Evolutionary conservation across 2,329 filamentous ascomycete species (phyloP), one percentile per base, ranked within the genome.

Genomic region (Cryphonectria nitschkei): DNA sequence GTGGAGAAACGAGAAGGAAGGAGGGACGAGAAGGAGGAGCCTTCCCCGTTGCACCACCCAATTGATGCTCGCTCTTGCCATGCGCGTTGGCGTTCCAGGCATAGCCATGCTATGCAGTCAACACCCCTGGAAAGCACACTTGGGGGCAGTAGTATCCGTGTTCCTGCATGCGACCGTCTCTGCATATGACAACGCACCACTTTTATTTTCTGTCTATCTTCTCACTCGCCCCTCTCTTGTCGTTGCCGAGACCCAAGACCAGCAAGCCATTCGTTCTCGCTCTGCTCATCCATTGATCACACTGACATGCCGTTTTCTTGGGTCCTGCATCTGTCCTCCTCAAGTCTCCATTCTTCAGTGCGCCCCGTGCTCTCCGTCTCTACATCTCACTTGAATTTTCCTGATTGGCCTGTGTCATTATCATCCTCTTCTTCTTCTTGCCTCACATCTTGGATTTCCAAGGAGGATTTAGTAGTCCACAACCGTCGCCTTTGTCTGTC

Each of bases 401-500:
- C 14, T 13, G 29, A 52, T 26, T 32, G 16, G 37, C 32, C 65
- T 60, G 37, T 64, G 60, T 60, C 29, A n/a, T 11, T 39, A n/a
- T 62, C n/a, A 32, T 29, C 8, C 11, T 16, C 43, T 1, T 37
- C 34, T 16, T 6, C 41, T 43, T 43, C 1, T 16, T 43, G 41
- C 41, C 46, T 41, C 39, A 65, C 62, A 70, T 54, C 71, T 26
- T 41, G 64, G 11, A 58, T 70, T 2, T 16, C 62, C 9, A 16
- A 41, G 6, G 14, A 19, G 43, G 5, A 26, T 43, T 52, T 63
- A 50, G 60, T 69, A 54, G 65, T 67, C 60, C 67, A 43, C 67
- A 52, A 65, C 37, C 43, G 13, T 67, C 74, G 73, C 70, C 67
- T 68, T 71, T 7, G 5, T 5, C 16, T 46, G 0, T 19, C 43